Conservation (phyloP, 257 asterid genomes). For the Gentiana macrophylla region DNA sequence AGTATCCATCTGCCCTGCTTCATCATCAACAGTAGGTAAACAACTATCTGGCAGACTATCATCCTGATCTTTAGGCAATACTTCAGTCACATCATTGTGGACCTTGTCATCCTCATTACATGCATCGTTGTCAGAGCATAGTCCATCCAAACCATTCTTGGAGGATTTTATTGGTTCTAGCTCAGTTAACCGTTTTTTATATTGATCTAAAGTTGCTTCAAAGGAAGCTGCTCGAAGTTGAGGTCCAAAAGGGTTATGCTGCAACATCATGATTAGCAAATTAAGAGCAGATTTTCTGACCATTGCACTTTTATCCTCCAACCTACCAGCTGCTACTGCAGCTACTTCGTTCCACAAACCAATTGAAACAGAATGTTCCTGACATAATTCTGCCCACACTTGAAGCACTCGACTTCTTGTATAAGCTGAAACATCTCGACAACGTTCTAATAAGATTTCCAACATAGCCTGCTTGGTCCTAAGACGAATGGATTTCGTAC, state of each 20-base stretch:
- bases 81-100: constrained; percentile 34
- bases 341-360: constrained; percentile 99
- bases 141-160: constrained; percentile 27
- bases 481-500: constrained; percentile 72
- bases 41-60: constrained; percentile 66
- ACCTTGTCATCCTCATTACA: constrained; percentile 49
- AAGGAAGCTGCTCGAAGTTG: constrained; percentile 79
- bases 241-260: constrained; percentile 98
- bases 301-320: constrained; percentile 97
- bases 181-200: constrained; percentile 71
- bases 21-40: constrained; percentile 35
- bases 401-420: constrained; percentile 98
- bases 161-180: constrained; percentile 43
- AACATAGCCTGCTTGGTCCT: constrained; percentile 95
- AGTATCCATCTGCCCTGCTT: constrained; percentile 24
- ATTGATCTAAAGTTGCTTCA: constrained; percentile 93
- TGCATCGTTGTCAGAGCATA: constrained; percentile 34
- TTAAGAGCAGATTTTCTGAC: constrained; percentile 93
- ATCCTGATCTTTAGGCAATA: constrained; percentile 25
- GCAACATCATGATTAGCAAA: constrained; percentile 85
- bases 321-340: constrained; percentile 82
- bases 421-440: constrained; percentile 92
- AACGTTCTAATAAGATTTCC: constrained; percentile 91
- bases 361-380: constrained; percentile 81
- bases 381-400: constrained; percentile 95